Evolutionary conservation across 2,329 filamentous ascomycete species (phyloP).

Genomic region (Sphaerulina vaccinii): DNA sequence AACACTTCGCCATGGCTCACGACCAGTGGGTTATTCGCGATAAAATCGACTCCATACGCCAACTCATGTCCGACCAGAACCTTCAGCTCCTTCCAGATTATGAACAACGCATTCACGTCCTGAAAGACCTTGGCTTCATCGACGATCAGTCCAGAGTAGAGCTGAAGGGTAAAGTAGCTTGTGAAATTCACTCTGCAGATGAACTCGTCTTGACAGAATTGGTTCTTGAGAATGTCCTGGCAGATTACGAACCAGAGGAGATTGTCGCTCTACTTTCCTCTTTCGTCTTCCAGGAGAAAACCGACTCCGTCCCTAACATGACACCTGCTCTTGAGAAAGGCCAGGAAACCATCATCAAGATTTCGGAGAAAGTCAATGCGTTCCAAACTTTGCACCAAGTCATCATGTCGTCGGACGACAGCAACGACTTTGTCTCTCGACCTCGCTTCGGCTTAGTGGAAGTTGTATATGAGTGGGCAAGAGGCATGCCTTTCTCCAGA

Average conservation of each 20-base stretch:
- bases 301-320: constrained; percentile 73
- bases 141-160: constrained; percentile 84
- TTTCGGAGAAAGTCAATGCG: constrained; percentile 88
- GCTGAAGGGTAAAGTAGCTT: constrained; percentile 96
- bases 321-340: constrained; percentile 80
- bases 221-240: constrained; percentile 93
- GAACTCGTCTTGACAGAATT: constrained; percentile 95
- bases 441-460: constrained; percentile 93
- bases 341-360: constrained; percentile 79
- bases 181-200: constrained; percentile 95
- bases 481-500: constrained; percentile 97
- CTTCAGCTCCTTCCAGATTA: constrained; percentile 94
- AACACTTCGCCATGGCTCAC: constrained; percentile 95
- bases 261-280: constrained; percentile 90
- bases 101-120: constrained; percentile 86
- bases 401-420: constrained; percentile 83
- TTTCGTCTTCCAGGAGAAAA: constrained; percentile 98
- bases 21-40: constrained; percentile 96
- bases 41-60: constrained; percentile 82
- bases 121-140: constrained; percentile 89
- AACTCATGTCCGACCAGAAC: constrained; percentile 92
- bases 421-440: constrained; percentile 83
- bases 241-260: constrained; percentile 92
- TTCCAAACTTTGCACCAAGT: constrained; percentile 90
- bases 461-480: constrained; percentile 97